Evolutionary conservation across 371 early-diverging fungal genomes (phyloP), one percentile per base, ranked within the genome.

Genomic region (Phascolomyces articulosus): DNA sequence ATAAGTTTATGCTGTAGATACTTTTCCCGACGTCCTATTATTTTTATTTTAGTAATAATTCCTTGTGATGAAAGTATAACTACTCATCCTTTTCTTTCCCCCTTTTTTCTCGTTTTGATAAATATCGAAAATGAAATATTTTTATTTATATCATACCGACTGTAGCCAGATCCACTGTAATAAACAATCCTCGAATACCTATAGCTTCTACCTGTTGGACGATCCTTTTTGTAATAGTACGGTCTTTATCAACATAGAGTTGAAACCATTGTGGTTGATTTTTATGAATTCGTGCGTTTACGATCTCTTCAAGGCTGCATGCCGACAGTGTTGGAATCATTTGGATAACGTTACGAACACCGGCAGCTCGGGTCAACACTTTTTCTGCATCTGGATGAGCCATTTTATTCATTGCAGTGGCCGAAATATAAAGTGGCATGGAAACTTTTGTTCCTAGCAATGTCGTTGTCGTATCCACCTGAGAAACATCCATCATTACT

Each of bases 121-220:
- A n/a, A n/a, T n/a, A n/a, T n/a, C n/a, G n/a, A n/a, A n/a, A n/a
- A n/a, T n/a, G n/a, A n/a, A n/a, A n/a, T n/a, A 2, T 1, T 34
- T 34, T 34, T 34, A 34, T 1, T 15, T 3, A 16, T 13, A 4
- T 9, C 62, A 48, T 78, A 79, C 83, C 80, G 41, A 97, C 78
- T 63, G 88, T 84, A 4, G 98, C 97, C 0, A 96, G 91, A 78
- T 97, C 98, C 2, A 93, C 97, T 0, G 97, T 98, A 31, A 97
- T 87, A 64, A 96, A 92, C 6, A 98, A 70, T 27, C 85, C 87
- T 69, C 91, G 92, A 73, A 87, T 89, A 4, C 97, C 98, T 13
- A 84, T 80, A 20, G 62, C 70, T 66, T 97, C 96, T 6, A 96
- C 98, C 21, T 90, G 79, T 40, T 86, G 70, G 4, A 98, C 86